Percentiles rank a stretch among this genome's conserved stretches.
Evolutionary conservation across 1,284 basidiomycete species (phyloP).

Genomic region (Cryptococcus sp.): DNA sequence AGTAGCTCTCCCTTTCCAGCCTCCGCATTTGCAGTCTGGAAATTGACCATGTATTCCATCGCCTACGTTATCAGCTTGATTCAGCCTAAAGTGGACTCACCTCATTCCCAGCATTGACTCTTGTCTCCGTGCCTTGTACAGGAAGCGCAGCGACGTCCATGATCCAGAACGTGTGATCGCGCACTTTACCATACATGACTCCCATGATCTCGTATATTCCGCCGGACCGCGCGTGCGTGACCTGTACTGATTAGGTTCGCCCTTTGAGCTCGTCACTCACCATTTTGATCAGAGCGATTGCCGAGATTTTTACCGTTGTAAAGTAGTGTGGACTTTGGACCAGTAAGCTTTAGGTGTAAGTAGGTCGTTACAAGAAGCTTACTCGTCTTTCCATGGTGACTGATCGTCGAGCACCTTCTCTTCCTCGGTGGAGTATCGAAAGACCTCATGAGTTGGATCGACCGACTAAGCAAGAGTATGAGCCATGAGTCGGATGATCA

Average conservation of each 20-base stretch:
- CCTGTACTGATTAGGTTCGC: constrained; percentile 56
- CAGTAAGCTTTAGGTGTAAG: neutral
- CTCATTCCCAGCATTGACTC: constrained; percentile 94
- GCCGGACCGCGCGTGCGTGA: constrained; percentile 95
- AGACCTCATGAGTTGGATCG: constrained; percentile 67
- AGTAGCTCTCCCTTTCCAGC: constrained; percentile 81
- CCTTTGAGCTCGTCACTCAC: constrained; percentile 54
- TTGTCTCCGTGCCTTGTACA: constrained; percentile 98
- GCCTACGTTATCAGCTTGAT: constrained; percentile 54
- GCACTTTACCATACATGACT: constrained; percentile 95
- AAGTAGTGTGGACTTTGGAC: constrained; percentile 79
- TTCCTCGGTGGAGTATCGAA: constrained; percentile 71
- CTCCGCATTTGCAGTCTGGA: constrained; percentile 74
- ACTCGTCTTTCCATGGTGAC: constrained; percentile 88
- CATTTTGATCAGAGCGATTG: constrained; percentile 97
- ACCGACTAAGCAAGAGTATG: constrained; percentile 21
- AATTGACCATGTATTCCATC: constrained; percentile 98
- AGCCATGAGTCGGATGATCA: constrained; percentile 3
- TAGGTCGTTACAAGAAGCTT: too few species aligned
- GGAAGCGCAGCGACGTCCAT: constrained; percentile 97
- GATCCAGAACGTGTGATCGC: constrained; percentile 81
- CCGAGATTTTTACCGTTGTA: constrained; percentile 90
- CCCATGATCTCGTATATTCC: constrained; percentile 99
- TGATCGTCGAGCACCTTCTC: constrained; percentile 71
- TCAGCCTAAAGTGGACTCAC: constrained; percentile 17